A percentile compares a stretch with the other conserved stretches of the same genome.
phyloP scores from a whole-genome alignment of 2,329 filamentous ascomycete species.

The Aotearoamyces nothofagi region DNA sequence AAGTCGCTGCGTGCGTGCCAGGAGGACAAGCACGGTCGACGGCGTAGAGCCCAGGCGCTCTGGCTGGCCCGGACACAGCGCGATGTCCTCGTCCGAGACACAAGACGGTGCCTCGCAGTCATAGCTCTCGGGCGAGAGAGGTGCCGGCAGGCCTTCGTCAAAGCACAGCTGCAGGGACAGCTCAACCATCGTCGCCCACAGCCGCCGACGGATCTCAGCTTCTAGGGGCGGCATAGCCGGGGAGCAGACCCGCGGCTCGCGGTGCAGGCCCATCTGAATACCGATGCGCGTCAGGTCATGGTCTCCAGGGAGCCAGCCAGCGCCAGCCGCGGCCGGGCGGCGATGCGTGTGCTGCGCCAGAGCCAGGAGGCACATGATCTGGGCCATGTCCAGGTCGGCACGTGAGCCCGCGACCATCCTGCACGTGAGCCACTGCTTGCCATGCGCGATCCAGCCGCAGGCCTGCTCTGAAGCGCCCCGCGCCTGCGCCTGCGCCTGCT shows the following conservation, averaged over 20 bases:
- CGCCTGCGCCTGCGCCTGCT: neutral
- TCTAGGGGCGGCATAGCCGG: slow-evolving; percentile 28
- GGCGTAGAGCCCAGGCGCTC: too few species aligned
- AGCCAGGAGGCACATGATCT: too few species aligned
- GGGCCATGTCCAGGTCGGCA: too few species aligned
- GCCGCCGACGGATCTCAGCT: slow-evolving; percentile 34
- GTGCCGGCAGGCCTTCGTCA: slow-evolving; percentile 31
- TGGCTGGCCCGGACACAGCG: too few species aligned
- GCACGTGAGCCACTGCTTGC: neutral
- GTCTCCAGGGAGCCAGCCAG: slow-evolving; percentile 33
- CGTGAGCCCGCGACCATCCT: slow-evolving; percentile 25
- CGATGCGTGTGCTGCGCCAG: too few species aligned
- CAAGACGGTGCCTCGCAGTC: too few species aligned
- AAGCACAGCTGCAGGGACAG: slow-evolving; percentile 32
- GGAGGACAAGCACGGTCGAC: too few species aligned
- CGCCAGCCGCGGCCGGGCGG: slow-evolving; percentile 28
- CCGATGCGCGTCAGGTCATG: slow-evolving; percentile 31
- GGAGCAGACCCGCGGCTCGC: slow-evolving; percentile 34
- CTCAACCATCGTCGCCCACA: slow-evolving; percentile 39
- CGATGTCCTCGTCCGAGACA: slow-evolving; percentile 34
- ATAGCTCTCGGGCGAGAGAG: too few species aligned
- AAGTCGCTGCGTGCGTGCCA: slow-evolving; percentile 22
- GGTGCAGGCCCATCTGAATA: slow-evolving; percentile 40
- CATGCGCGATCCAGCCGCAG: neutral
- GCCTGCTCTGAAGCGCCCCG: neutral